A percentile compares a stretch with the other conserved stretches of the same genome.
These are phyloP conservation scores for Brassica balearica DNA, from an alignment of 441 rosid genomes.

Conservation along the genomic window DNA sequence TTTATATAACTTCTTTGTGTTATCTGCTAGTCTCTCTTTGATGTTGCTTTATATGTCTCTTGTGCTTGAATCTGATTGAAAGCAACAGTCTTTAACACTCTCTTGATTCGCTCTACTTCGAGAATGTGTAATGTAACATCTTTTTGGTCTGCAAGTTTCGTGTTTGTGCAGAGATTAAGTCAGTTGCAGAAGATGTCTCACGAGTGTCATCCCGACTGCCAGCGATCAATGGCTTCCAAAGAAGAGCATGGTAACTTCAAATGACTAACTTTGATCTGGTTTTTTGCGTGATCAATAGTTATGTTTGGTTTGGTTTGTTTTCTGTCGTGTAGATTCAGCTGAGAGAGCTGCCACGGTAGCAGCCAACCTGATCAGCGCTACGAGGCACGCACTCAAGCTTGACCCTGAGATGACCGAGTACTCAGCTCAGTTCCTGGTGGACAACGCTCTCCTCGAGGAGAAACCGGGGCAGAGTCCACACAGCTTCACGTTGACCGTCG, in stretches of 20 bases:
- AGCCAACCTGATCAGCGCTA: constrained; percentile 9
- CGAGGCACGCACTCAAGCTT: constrained; percentile 10
- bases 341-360: constrained; percentile 33
- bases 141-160: neutral
- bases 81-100: neutral
- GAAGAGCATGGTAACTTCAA: constrained; percentile 14
- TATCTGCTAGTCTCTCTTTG: neutral
- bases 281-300: no score
- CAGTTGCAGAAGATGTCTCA: neutral
- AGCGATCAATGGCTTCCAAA: neutral
- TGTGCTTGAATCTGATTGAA: neutral
- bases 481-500: neutral
- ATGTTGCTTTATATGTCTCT: neutral
- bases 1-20: neutral
- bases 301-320: neutral
- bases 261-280: neutral
- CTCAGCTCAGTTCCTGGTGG: constrained; percentile 38
- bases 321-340: constrained; percentile 27
- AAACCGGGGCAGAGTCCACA: constrained; percentile 10
- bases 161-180: neutral
- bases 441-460: constrained; percentile 1
- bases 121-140: neutral
- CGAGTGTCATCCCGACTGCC: neutral
- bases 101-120: neutral
- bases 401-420: constrained; percentile 24